phyloP scores from a whole-genome alignment of 129 eudicot genomes.

The Dittrichia graveolens region DNA sequence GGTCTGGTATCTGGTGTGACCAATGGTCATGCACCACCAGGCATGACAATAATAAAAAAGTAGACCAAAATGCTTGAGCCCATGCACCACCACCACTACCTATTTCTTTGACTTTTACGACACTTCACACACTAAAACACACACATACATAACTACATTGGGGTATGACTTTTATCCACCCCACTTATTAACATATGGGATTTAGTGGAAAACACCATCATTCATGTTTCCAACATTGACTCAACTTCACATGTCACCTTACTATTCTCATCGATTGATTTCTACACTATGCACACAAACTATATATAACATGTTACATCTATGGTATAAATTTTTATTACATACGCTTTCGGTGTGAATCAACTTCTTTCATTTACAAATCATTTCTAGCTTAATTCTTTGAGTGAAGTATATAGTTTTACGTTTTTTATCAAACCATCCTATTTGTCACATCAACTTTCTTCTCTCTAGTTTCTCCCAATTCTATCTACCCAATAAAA shows the following conservation, averaged over 20 bases:
- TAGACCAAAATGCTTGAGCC: conserved; percentile 20
- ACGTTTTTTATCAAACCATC: no score
- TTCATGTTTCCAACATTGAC: conserved; percentile 15
- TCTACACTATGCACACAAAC: no score
- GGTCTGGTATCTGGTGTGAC: background rate
- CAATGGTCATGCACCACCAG: conserved; percentile 9
- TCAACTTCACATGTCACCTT: conserved; percentile 23
- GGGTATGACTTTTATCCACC: conserved; percentile 14
- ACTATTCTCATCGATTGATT: background rate
- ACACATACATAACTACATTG: conserved; percentile 8
- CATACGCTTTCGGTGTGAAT: no score
- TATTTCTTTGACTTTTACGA: conserved; percentile 14
- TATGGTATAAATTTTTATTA: no score
- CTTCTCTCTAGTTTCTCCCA: no score
- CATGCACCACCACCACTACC: background rate
- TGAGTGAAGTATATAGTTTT: no score
- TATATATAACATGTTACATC: no score
- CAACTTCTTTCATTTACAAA: no score
- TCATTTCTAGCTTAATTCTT: no score
- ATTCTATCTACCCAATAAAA: no score
- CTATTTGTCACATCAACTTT: no score
- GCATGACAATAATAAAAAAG: conserved; percentile 11
- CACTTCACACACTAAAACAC: conserved; percentile 2
- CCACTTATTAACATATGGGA: conserved; percentile 5
- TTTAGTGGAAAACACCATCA: conserved; percentile 34